These are phyloP conservation scores for Deinandra increscens DNA, from an alignment of 129 eudicot genomes.

Conservation along the genomic window DNA sequence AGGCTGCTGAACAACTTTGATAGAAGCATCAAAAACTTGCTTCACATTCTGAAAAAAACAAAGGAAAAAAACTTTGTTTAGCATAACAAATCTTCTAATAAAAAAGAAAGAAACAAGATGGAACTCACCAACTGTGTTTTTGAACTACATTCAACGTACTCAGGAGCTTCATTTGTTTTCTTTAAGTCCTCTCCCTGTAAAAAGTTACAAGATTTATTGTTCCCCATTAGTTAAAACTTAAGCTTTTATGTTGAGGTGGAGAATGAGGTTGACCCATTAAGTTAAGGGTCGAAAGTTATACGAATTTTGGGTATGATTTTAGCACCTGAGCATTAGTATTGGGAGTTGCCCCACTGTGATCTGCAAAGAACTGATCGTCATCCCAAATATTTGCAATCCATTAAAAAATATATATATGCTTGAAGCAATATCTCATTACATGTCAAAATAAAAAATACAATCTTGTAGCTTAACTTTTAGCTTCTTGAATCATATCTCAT, in stretches of 20 bases:
- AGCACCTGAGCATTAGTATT: constrained; percentile 67
- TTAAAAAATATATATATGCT: background rate
- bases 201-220: background rate
- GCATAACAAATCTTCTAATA: background rate
- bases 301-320: background rate
- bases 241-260: background rate
- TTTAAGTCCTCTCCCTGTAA: constrained; percentile 83
- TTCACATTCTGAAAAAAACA: constrained; percentile 56
- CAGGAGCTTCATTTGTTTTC: constrained; percentile 77
- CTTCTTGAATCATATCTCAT: too few relatives aligned
- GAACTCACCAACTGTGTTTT: constrained; percentile 79
- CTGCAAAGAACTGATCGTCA: constrained; percentile 62
- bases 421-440: background rate
- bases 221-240: constrained; percentile 4
- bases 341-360: constrained; percentile 77
- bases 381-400: constrained; percentile 68
- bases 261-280: background rate
- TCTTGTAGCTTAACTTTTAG: background rate
- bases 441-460: background rate
- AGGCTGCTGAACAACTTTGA: constrained; percentile 82
- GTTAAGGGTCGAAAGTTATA: background rate
- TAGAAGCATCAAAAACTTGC: constrained; percentile 83
- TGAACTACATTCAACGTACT: constrained; percentile 92
- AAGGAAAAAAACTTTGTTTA: background rate
- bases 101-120: background rate